Percentiles rank a stretch among this genome's conserved stretches.
These are phyloP conservation scores for Gorgonomyces haynaldii DNA, from an alignment of 192 early-diverging fungal species.

Conservation along the genomic window DNA sequence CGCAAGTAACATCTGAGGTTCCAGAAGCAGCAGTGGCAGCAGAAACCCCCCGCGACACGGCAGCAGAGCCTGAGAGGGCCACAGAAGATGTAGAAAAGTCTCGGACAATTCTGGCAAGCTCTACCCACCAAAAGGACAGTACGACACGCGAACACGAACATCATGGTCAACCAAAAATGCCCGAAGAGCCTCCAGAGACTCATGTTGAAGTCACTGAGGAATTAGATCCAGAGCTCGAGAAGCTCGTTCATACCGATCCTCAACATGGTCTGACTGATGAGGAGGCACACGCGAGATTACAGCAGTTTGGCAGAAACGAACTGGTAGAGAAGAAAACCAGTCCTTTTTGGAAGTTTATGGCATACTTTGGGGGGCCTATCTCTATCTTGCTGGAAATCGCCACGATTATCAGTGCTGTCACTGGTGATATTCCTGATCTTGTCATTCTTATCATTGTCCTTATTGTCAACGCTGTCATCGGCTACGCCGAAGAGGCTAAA, in stretches of 20 bases:
- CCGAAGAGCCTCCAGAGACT: too few relatives aligned
- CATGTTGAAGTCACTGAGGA: too few relatives aligned
- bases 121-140: too few relatives aligned
- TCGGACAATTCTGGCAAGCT: too few relatives aligned
- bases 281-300: constrained; percentile 63
- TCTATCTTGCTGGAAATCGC: constrained; percentile 62
- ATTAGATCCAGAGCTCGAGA: too few relatives aligned
- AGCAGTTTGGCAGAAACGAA: constrained; percentile 67
- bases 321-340: constrained; percentile 60
- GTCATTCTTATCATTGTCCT: constrained; percentile 73
- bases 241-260: constrained; percentile 80
- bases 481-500: constrained; percentile 75
- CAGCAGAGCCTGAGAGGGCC: too few relatives aligned
- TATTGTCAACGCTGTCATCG: constrained; percentile 75
- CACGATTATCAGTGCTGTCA: constrained; percentile 64
- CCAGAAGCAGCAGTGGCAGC: too few relatives aligned
- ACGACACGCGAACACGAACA: too few relatives aligned
- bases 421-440: constrained; percentile 78
- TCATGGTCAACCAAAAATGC: too few relatives aligned
- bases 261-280: constrained; percentile 58
- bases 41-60: too few relatives aligned
- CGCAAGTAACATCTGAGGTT: too few relatives aligned
- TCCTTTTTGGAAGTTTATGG: constrained; percentile 74
- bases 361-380: constrained; percentile 43
- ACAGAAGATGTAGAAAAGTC: too few relatives aligned